phyloP scores from a whole-genome alignment of 176 grass and related monocot genomes.

The Juncus inflexus region DNA sequence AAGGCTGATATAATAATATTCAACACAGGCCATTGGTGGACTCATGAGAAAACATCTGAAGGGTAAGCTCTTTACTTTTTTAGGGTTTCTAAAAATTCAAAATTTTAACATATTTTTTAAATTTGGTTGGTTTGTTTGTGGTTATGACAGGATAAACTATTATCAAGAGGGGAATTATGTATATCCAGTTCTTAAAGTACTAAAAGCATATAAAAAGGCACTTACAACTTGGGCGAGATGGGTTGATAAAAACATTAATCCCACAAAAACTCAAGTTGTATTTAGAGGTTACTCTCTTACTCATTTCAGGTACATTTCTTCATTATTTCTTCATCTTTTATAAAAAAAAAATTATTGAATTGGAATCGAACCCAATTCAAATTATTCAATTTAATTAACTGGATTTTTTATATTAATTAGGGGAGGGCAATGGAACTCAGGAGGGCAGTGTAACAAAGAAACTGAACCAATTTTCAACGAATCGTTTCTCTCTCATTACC shows the following conservation, averaged over 20 bases:
- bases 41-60: constrained; percentile 70
- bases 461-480: constrained; percentile 73
- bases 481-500: constrained; percentile 60
- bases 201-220: constrained; percentile 73
- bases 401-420: constrained; percentile 30
- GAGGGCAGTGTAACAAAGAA: constrained; percentile 74
- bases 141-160: constrained; percentile 55
- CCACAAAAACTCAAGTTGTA: constrained; percentile 66
- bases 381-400: not conserved
- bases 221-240: constrained; percentile 75
- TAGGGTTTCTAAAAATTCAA: not conserved
- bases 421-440: constrained; percentile 88
- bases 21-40: constrained; percentile 97
- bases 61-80: constrained; percentile 42
- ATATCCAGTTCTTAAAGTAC: constrained; percentile 49
- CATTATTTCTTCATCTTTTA: too few species aligned
- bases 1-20: constrained; percentile 74
- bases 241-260: constrained; percentile 71
- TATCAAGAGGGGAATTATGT: constrained; percentile 82
- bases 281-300: constrained; percentile 79
- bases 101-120: not conserved
- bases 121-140: not conserved
- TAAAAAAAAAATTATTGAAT: too few species aligned
- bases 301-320: constrained; percentile 63
- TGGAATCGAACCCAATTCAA: not conserved